Conservation (phyloP, 805 yeast species). For the Candida maris region DNA sequence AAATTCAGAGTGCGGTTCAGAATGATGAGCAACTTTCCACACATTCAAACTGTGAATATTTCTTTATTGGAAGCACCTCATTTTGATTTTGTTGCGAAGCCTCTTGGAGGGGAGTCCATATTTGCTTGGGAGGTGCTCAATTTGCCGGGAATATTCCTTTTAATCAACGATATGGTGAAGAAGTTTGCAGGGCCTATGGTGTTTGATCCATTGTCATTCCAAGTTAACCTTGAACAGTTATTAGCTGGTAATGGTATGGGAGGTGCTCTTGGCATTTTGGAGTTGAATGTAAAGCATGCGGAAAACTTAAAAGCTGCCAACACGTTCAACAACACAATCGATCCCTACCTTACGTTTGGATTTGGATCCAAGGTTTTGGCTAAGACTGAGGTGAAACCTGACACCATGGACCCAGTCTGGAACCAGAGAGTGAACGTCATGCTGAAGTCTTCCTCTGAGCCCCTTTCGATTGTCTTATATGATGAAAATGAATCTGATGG, state of each 20-base stretch:
- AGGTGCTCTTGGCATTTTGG: conserved; percentile 84
- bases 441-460: conserved; percentile 74
- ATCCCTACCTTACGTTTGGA: conserved; percentile 81
- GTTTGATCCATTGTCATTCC: conserved; percentile 87
- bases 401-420: conserved; percentile 77
- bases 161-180: conserved; percentile 79
- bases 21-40: conserved; percentile 90
- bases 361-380: conserved; percentile 57
- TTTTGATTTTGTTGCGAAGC: conserved; percentile 76
- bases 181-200: conserved; percentile 87
- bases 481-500: conserved; percentile 68
- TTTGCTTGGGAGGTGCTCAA: conserved; percentile 86
- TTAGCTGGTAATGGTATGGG: conserved; percentile 76
- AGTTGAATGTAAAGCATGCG: conserved; percentile 64
- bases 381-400: conserved; percentile 62
- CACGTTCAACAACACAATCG: conserved; percentile 72
- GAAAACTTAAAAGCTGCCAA: conserved; percentile 65
- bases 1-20: conserved; percentile 76
- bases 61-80: conserved; percentile 83
- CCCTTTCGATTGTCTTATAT: conserved; percentile 63
- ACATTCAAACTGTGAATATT: conserved; percentile 84
- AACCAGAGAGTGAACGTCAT: conserved; percentile 72
- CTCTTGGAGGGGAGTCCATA: conserved; percentile 71
- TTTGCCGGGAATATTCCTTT: conserved; percentile 81
- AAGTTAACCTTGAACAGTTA: conserved; percentile 86